Conservation (phyloP, 2,329 filamentous ascomycete genomes). For the Thermoascus crustaceus region DNA sequence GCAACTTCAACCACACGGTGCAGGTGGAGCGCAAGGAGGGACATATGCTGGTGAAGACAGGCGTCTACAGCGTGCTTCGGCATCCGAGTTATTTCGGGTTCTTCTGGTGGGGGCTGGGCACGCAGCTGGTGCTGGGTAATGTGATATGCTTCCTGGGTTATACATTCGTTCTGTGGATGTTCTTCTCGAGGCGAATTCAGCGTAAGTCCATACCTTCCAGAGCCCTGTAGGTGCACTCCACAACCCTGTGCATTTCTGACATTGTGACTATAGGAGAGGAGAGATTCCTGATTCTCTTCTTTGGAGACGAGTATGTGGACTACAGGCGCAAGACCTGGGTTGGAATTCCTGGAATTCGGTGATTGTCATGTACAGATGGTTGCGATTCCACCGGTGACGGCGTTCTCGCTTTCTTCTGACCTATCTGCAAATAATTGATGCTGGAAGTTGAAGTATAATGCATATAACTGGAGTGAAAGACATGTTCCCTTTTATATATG, state of each 20-base stretch:
- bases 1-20: constrained; percentile 84
- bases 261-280: constrained; percentile 58
- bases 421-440: too few relatives aligned
- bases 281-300: constrained; percentile 67
- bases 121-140: constrained; percentile 85
- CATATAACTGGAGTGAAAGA: too few relatives aligned
- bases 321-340: constrained; percentile 67
- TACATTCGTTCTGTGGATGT: constrained; percentile 68
- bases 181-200: constrained; percentile 67
- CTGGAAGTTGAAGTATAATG: too few relatives aligned
- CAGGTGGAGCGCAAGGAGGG: constrained; percentile 59
- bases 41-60: constrained; percentile 74
- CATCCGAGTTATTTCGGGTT: constrained; percentile 97
- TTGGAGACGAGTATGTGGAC: constrained; percentile 68
- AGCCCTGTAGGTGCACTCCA: constrained; percentile 3
- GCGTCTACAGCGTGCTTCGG: constrained; percentile 66
- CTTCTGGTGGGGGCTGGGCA: constrained; percentile 97
- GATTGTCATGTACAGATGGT: too few relatives aligned
- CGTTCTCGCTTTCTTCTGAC: too few relatives aligned
- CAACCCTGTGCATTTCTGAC: constrained; percentile 5
- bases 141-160: constrained; percentile 68
- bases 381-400: too few relatives aligned
- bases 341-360: constrained; percentile 68
- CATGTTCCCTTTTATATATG: too few relatives aligned
- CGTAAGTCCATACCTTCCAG: constrained; percentile 39